Evolutionary conservation across 2,329 filamentous ascomycete species (phyloP).

Genomic region (Neonectria neomacrospora): DNA sequence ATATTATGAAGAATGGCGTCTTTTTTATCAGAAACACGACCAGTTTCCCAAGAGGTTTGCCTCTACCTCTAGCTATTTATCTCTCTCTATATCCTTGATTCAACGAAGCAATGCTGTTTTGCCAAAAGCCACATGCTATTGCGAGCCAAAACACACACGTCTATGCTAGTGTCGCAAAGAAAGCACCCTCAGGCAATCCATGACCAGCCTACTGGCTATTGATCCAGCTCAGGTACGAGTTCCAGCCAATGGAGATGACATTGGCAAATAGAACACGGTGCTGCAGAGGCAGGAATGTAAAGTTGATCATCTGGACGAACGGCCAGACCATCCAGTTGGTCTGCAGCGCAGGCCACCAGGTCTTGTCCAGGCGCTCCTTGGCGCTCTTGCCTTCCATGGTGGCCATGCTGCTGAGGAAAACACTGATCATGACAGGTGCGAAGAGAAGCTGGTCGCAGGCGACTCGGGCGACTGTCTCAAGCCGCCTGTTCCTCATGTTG

Average conservation of each 20-base stretch:
- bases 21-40: conserved; percentile 30
- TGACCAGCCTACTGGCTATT: conserved; percentile 57
- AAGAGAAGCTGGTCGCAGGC: conserved; percentile 84
- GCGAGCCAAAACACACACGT: conserved; percentile 27
- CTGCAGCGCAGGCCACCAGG: conserved; percentile 76
- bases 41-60: conserved; percentile 17
- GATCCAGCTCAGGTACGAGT: conserved; percentile 71
- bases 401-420: conserved; percentile 88
- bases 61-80: conserved; percentile 13
- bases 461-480: conserved; percentile 81
- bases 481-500: conserved; percentile 69
- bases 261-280: conserved; percentile 90
- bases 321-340: conserved; percentile 94
- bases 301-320: conserved; percentile 85
- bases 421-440: conserved; percentile 82
- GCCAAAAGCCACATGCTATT: conserved; percentile 16
- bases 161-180: conserved; percentile 32
- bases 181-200: not conserved
- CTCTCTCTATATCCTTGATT: conserved; percentile 24
- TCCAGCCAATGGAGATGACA: conserved; percentile 76
- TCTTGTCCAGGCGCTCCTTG: conserved; percentile 75
- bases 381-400: conserved; percentile 74
- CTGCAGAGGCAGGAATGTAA: conserved; percentile 85
- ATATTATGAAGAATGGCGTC: conserved; percentile 27
- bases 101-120: conserved; percentile 17